A percentile compares a stretch with the other conserved stretches of the same genome.
phyloP scores from a whole-genome alignment of 2,329 filamentous ascomycete species.

The Cladosporium sp. region DNA sequence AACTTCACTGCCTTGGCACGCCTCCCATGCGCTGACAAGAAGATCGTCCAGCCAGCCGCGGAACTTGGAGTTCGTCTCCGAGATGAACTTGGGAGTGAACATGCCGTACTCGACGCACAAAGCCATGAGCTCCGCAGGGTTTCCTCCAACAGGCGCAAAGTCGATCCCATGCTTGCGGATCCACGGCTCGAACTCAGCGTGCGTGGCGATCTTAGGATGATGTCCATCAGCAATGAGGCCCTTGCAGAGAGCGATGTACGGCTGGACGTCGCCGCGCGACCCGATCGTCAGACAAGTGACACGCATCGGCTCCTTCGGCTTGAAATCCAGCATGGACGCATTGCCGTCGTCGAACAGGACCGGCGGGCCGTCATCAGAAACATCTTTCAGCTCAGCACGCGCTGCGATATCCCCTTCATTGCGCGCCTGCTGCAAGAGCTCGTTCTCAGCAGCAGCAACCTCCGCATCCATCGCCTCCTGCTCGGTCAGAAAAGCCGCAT shows the following conservation, averaged over 20 bases:
- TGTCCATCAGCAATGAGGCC: slow-evolving; percentile 84
- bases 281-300: slow-evolving; percentile 95
- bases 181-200: slow-evolving; percentile 84
- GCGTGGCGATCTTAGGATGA: slow-evolving; percentile 79
- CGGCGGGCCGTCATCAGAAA: slow-evolving; percentile 54
- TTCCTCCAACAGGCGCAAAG: slow-evolving; percentile 80
- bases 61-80: slow-evolving; percentile 80
- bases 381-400: neutral
- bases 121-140: slow-evolving; percentile 89
- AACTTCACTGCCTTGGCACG: slow-evolving; percentile 80
- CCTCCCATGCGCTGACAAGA: slow-evolving; percentile 70
- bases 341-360: slow-evolving; percentile 85
- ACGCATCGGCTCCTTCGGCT: slow-evolving; percentile 68
- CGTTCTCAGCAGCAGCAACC: slow-evolving; percentile 23
- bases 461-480: slow-evolving; percentile 67
- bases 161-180: slow-evolving; percentile 89
- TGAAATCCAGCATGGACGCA: slow-evolving; percentile 85
- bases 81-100: slow-evolving; percentile 87
- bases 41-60: slow-evolving; percentile 92
- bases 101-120: slow-evolving; percentile 96
- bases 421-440: slow-evolving; percentile 71
- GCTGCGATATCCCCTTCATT: slow-evolving; percentile 28
- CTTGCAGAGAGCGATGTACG: slow-evolving; percentile 94
- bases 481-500: slow-evolving; percentile 60
- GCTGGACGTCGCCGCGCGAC: slow-evolving; percentile 91